These are phyloP conservation scores for Calcarisporium arbuscula DNA, from an alignment of 2,329 filamentous ascomycete species.

Conservation along the genomic window DNA sequence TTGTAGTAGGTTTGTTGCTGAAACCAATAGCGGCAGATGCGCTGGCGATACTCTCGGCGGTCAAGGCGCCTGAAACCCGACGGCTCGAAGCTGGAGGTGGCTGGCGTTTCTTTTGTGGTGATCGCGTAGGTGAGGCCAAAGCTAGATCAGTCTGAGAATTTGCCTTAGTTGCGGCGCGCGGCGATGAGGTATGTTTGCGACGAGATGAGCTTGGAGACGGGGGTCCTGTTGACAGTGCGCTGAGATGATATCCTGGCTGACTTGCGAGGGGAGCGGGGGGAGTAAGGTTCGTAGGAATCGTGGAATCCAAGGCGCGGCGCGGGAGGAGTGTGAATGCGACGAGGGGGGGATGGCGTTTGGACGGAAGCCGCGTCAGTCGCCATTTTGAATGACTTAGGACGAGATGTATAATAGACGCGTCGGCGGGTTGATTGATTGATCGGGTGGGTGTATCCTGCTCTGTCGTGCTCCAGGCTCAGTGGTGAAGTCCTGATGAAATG, in stretches of 20 bases:
- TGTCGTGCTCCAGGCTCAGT: too few relatives aligned
- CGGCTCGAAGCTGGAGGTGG: constrained; percentile 40
- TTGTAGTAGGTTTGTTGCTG: constrained; percentile 19
- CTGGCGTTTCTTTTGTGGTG: constrained; percentile 46
- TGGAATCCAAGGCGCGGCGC: constrained; percentile 62
- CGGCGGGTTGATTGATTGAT: too few relatives aligned
- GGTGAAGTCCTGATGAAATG: too few relatives aligned
- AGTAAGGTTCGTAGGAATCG: constrained; percentile 67
- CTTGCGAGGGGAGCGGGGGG: constrained; percentile 64
- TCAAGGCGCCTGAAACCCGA: constrained; percentile 39
- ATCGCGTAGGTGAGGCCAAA: constrained; percentile 36
- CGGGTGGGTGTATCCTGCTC: too few relatives aligned
- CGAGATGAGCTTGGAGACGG: constrained; percentile 43
- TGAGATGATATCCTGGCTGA: constrained; percentile 58
- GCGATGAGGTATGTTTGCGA: constrained; percentile 24
- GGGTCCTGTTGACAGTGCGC: constrained; percentile 43
- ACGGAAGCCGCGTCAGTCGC: constrained; percentile 21
- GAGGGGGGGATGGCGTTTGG: constrained; percentile 55
- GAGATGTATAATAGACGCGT: background rate
- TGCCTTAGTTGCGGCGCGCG: constrained; percentile 25
- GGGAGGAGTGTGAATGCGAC: constrained; percentile 56
- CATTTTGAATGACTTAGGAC: constrained; percentile 18
- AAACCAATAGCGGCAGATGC: constrained; percentile 37
- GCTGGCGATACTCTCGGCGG: constrained; percentile 34
- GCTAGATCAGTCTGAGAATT: constrained; percentile 19